A percentile compares a stretch with the other conserved stretches of the same genome.
Conservation (phyloP, 352 stramenopile species). For the Phytopythium boreale region DNA sequence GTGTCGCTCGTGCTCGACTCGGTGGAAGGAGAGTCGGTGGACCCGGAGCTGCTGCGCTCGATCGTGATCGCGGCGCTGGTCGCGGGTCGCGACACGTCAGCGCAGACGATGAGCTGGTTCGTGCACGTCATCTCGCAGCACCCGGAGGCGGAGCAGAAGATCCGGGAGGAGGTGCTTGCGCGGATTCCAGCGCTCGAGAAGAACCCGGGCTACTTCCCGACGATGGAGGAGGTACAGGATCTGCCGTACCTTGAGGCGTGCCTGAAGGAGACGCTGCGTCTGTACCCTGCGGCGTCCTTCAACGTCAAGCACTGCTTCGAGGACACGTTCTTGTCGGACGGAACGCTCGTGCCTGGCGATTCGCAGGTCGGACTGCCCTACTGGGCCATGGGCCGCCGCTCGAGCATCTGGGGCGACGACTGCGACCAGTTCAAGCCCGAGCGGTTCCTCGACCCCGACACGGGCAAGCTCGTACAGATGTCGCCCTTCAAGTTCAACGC, state of each 20-base stretch:
- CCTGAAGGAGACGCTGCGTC: conserved; percentile 52
- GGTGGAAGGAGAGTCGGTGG: conserved; percentile 16
- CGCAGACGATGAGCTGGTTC: conserved; percentile 60
- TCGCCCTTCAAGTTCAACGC: conserved; percentile 65
- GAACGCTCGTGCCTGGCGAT: conserved; percentile 47
- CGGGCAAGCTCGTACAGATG: conserved; percentile 22
- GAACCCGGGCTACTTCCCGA: conserved; percentile 17
- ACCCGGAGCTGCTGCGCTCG: conserved; percentile 50
- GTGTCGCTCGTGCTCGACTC: conserved; percentile 29
- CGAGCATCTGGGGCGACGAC: conserved; percentile 34
- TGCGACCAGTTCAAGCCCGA: conserved; percentile 40
- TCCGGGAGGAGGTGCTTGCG: conserved; percentile 40
- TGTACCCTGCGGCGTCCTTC: conserved; percentile 48
- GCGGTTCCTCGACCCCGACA: conserved; percentile 37
- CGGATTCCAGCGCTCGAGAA: conserved; percentile 31
- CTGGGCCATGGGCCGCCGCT: conserved; percentile 39
- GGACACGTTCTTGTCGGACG: conserved; percentile 57
- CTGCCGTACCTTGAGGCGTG: conserved; percentile 55
- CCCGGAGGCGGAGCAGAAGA: conserved; percentile 31
- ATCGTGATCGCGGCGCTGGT: conserved; percentile 65
- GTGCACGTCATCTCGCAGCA: conserved; percentile 56
- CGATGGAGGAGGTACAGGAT: conserved; percentile 30
- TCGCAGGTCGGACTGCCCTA: conserved; percentile 34
- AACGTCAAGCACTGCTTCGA: conserved; percentile 34
- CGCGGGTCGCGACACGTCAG: conserved; percentile 71